Percentiles rank a stretch among this genome's conserved stretches.
Evolutionary conservation across 2,329 filamentous ascomycete species (phyloP).

Genomic region (Chrysosporium queenslandicum): DNA sequence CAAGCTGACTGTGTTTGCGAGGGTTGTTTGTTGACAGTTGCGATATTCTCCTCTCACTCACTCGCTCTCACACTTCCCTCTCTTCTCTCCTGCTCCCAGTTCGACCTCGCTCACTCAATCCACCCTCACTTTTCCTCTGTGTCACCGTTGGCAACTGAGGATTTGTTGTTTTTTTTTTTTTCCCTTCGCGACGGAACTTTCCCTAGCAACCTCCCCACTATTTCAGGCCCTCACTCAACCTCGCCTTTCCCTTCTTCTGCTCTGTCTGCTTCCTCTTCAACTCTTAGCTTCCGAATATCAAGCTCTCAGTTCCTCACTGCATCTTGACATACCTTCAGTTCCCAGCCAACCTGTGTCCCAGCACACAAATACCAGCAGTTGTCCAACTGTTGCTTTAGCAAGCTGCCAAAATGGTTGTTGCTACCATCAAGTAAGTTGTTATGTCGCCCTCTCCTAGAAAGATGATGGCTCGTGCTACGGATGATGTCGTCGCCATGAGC

Average conservation of each 20-base stretch:
- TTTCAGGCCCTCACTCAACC: background rate
- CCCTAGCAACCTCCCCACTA: slow-evolving; percentile 1
- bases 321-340: background rate
- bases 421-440: slow-evolving; percentile 52
- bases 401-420: slow-evolving; percentile 46
- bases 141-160: background rate
- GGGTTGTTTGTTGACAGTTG: slow-evolving; percentile 6
- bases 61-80: background rate
- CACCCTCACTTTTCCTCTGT: slow-evolving; percentile 6
- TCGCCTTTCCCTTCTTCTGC: background rate
- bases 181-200: slow-evolving; percentile 5
- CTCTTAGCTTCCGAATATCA: background rate
- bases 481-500: background rate
- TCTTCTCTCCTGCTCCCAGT: background rate
- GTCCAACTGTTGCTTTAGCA: slow-evolving; percentile 1
- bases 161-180: background rate
- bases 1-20: background rate
- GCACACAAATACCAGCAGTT: slow-evolving; percentile 4
- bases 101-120: background rate
- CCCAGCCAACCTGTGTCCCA: background rate
- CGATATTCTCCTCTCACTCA: background rate
- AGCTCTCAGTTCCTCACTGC: slow-evolving; percentile 3
- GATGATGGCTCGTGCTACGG: background rate
- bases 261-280: background rate
- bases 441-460: too few relatives aligned